These are phyloP conservation scores for Dujonia santamariae DNA, from an alignment of 1,139 yeast species.

Conservation along the genomic window DNA sequence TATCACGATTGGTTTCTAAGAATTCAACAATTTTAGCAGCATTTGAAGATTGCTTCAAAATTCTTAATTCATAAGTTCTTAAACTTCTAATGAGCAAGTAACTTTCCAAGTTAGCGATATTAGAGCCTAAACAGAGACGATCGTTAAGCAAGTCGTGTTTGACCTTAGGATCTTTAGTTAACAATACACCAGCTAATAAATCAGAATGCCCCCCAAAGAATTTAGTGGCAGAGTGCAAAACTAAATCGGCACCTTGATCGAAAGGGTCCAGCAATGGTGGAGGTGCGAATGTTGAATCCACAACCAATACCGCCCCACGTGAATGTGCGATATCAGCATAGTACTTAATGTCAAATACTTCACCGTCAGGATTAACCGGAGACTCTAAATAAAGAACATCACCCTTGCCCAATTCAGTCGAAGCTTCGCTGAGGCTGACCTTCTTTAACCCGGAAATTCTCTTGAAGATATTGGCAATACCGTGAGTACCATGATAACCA, in stretches of 20 bases:
- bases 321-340: conserved; percentile 69
- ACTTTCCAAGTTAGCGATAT: conserved; percentile 73
- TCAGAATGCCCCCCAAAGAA: conserved; percentile 96
- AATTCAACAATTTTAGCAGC: conserved; percentile 63
- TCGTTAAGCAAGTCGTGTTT: conserved; percentile 52
- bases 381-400: conserved; percentile 84
- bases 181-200: conserved; percentile 74
- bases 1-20: conserved; percentile 45
- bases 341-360: conserved; percentile 56
- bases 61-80: conserved; percentile 73
- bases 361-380: conserved; percentile 85
- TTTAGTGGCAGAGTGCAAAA: conserved; percentile 89
- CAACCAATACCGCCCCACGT: conserved; percentile 62
- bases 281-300: conserved; percentile 92
- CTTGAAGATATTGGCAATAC: conserved; percentile 58
- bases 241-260: conserved; percentile 74
- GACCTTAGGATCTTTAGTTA: conserved; percentile 51
- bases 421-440: conserved; percentile 49
- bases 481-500: conserved; percentile 84
- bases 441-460: conserved; percentile 60
- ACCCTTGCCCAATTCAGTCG: conserved; percentile 51
- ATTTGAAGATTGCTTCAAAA: conserved; percentile 59
- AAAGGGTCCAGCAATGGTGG: conserved; percentile 86
- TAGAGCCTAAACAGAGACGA: conserved; percentile 71
- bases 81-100: conserved; percentile 73